Conservation (phyloP, 1,284 basidiomycete genomes). For the Leccinum angustisporum region DNA sequence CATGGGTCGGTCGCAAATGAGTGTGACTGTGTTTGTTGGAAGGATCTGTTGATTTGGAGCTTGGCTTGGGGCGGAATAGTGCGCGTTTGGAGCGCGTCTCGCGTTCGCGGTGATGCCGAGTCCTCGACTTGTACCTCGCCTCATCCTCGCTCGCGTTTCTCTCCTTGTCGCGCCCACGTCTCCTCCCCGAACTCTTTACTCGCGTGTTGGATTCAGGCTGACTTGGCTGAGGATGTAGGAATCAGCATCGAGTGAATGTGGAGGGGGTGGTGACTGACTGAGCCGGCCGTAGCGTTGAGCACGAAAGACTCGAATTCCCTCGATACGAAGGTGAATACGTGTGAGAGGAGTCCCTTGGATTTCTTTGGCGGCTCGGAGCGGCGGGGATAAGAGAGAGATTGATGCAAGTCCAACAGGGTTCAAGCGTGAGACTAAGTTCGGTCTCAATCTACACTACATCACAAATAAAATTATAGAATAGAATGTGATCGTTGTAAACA, state of each 20-base stretch:
- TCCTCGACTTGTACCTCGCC: slow-evolving; percentile 5
- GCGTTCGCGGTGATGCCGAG: slow-evolving; percentile 12
- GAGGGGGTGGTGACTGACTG: slow-evolving; percentile 19
- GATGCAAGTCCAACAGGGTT: not conserved
- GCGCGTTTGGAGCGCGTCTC: slow-evolving; percentile 11
- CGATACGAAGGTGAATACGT: slow-evolving; percentile 68
- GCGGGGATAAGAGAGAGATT: not conserved
- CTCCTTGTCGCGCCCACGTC: slow-evolving; percentile 8
- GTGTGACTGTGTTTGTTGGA: slow-evolving; percentile 5
- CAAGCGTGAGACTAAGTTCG: slow-evolving; percentile 20
- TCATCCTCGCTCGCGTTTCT: slow-evolving; percentile 19
- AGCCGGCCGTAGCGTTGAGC: slow-evolving; percentile 53
- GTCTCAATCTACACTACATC: slow-evolving; percentile 14
- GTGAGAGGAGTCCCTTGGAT: slow-evolving; percentile 52
- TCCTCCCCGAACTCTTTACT: slow-evolving; percentile 8
- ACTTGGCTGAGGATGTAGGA: slow-evolving; percentile 13
- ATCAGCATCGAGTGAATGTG: slow-evolving; percentile 6
- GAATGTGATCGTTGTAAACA: slow-evolving; percentile 7
- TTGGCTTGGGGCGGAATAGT: slow-evolving; percentile 15
- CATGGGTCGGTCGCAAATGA: slow-evolving; percentile 3
- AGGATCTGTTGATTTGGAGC: slow-evolving; percentile 23
- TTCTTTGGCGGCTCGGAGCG: slow-evolving; percentile 3
- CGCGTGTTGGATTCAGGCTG: slow-evolving; percentile 11
- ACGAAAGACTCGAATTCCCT: slow-evolving; percentile 70
- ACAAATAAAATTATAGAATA: slow-evolving; percentile 11